A percentile compares a stretch with the other conserved stretches of the same genome.
phyloP scores from a whole-genome alignment of 768 basidiomycete species.

The Daedalea quercina region DNA sequence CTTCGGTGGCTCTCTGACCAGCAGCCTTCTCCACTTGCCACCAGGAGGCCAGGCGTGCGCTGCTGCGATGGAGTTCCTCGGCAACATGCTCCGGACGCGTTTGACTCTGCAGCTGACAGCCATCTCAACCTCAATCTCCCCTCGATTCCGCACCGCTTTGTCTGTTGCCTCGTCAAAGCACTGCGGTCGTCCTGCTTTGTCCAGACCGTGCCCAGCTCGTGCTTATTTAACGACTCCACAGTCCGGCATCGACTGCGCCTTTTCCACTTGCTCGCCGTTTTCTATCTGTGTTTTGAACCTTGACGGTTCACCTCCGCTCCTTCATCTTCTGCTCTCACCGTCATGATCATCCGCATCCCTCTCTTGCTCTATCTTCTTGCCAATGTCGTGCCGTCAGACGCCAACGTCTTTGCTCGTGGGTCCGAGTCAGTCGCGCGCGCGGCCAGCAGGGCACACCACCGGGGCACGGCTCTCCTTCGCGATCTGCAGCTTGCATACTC shows the following conservation, averaged over 20 bases:
- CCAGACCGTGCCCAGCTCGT: not conserved
- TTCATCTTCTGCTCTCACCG: not conserved
- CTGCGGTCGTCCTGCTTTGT: not conserved
- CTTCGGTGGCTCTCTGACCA: too few relatives aligned
- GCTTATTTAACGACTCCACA: not conserved
- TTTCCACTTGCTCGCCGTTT: not conserved
- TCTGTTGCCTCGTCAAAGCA: not conserved
- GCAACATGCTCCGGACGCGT: too few relatives aligned
- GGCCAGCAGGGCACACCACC: conserved; percentile 43
- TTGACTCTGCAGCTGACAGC: too few relatives aligned
- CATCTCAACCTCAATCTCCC: not conserved
- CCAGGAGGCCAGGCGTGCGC: too few relatives aligned
- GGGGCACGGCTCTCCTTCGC: conserved; percentile 55
- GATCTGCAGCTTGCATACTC: conserved; percentile 66
- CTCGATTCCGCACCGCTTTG: not conserved
- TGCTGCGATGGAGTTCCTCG: too few relatives aligned
- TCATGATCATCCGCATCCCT: conserved; percentile 21
- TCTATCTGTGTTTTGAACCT: not conserved
- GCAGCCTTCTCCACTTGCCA: too few relatives aligned
- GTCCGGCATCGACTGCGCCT: not conserved
- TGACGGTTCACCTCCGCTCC: not conserved
- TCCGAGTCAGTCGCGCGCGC: conserved; percentile 34
- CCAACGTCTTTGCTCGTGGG: conserved; percentile 18
- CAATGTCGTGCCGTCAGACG: conserved; percentile 22
- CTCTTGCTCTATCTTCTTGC: conserved; percentile 27